Evolutionary conservation across 1,139 yeast species (phyloP).

Genomic region (Zhuliangozyma blackwelliae): DNA sequence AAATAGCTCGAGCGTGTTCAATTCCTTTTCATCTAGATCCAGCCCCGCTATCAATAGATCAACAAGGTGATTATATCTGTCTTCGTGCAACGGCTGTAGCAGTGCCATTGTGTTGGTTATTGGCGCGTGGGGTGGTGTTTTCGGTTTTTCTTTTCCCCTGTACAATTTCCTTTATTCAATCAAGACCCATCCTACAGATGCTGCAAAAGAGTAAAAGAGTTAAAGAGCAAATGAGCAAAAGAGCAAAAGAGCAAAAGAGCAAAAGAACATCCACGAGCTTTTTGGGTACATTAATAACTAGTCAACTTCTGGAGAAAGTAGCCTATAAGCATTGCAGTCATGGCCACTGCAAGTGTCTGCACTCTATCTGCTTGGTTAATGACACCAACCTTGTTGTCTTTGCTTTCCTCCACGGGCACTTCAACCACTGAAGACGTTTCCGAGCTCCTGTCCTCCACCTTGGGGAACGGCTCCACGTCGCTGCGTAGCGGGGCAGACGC

Average conservation of each 20-base stretch:
- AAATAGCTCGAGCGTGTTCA: slow-evolving; percentile 32
- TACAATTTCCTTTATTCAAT: too few species aligned
- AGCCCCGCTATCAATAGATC: slow-evolving; percentile 5
- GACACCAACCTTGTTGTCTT: too few species aligned
- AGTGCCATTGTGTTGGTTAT: too few species aligned
- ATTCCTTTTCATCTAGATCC: slow-evolving; percentile 2
- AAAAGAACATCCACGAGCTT: too few species aligned
- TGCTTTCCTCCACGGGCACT: not conserved
- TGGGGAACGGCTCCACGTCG: slow-evolving; percentile 8
- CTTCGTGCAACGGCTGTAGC: not conserved
- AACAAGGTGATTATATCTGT: slow-evolving; percentile 6
- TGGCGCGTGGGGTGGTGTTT: too few species aligned
- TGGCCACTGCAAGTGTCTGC: slow-evolving; percentile 9
- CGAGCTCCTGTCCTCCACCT: slow-evolving; percentile 4
- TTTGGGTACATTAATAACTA: too few species aligned
- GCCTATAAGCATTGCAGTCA: slow-evolving; percentile 11
- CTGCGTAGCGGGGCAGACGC: too few species aligned
- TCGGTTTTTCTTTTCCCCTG: too few species aligned
- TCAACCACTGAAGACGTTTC: not conserved
- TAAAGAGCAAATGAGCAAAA: too few species aligned
- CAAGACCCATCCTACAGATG: too few species aligned
- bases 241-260: too few species aligned
- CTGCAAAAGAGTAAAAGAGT: too few species aligned
- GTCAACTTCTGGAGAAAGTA: slow-evolving; percentile 9
- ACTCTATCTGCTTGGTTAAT: slow-evolving; percentile 1